Base-by-base conservation (phyloP, 176 grass and related monocot species). In the Musa schizocarpa region DNA sequence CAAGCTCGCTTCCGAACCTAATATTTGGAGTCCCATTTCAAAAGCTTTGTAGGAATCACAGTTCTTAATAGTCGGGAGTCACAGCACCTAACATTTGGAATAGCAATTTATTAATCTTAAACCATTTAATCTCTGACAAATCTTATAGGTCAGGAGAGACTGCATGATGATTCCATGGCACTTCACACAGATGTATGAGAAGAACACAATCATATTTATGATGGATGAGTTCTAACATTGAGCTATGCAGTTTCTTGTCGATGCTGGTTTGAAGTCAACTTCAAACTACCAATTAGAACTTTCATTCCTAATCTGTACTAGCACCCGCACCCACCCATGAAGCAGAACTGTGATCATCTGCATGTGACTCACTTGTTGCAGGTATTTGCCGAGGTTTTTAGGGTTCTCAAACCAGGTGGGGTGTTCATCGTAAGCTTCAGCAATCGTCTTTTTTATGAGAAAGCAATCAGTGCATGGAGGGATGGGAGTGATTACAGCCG, bases 351-450 rank as follows among this genome's bases (percentile, higher is more conserved):
- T 43, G 34, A 43, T 43, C 34, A 43, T 43, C 34, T 43, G 34
- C 0, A 65, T 12, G 22, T 25, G 3, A 23, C 2, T 63, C 9
- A 48, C 63, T 65, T 21, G 1, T 69, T 70, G 25, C 57, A 92
- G 93, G 89, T 92, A 6, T 96, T 96, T 48, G 85, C 87, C 1
- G 93, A 96, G 77, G 87, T 92, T n/a, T 90, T 92, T 76, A 80
- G 93, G 59, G 88, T 92, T 67, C 87, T 96, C 20, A 96, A 88
- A 75, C 93, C 93, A 0, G 93, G 93, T 0, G 93, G 93, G 2
- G 76, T 96, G 19, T 96, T 86, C 81, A 88, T 96, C 61, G 79
- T 96, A 34, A 96, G 89, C 83, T 96, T 96, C 54, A 96, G 93
- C 81, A 90, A 90, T 81, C 68, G 93, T 61, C 81, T 96, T 78